These are phyloP conservation scores for Moricandia arvensis DNA, from an alignment of 345 rosid species.

Conservation along the genomic window DNA sequence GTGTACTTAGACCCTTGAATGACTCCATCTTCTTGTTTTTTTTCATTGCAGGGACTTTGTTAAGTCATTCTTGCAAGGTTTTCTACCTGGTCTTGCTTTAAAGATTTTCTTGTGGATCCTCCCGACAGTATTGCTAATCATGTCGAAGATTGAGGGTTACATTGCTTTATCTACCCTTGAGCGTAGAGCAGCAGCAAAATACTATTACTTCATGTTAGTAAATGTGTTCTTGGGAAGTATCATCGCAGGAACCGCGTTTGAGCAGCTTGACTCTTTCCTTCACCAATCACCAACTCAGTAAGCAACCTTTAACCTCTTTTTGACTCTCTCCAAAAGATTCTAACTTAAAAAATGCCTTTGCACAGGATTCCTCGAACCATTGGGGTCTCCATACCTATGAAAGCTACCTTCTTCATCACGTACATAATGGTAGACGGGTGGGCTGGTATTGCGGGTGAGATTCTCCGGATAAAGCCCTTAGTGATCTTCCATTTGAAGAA, in stretches of 20 bases:
- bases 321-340: constrained; percentile 2
- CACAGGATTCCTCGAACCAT: constrained; percentile 93
- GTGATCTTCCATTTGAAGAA: constrained; percentile 92
- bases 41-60: constrained; percentile 64
- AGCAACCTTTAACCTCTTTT: constrained; percentile 21
- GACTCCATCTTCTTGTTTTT: constrained; percentile 15
- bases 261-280: constrained; percentile 86
- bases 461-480: constrained; percentile 77
- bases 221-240: constrained; percentile 98
- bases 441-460: constrained; percentile 98
- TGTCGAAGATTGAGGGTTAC: constrained; percentile 96
- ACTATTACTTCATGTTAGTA: constrained; percentile 93
- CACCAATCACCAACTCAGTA: constrained; percentile 94
- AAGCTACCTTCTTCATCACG: constrained; percentile 95
- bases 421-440: constrained; percentile 97
- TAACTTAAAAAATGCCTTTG: neutral
- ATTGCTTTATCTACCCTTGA: constrained; percentile 77
- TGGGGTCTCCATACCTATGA: constrained; percentile 97
- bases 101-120: constrained; percentile 79
- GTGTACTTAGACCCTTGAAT: neutral
- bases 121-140: constrained; percentile 68
- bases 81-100: constrained; percentile 93
- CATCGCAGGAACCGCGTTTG: constrained; percentile 82
- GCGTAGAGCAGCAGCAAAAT: constrained; percentile 81
- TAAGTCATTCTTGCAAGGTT: constrained; percentile 97